Conservation (phyloP, 768 basidiomycete genomes). For the Xerocomus potaroensis region DNA sequence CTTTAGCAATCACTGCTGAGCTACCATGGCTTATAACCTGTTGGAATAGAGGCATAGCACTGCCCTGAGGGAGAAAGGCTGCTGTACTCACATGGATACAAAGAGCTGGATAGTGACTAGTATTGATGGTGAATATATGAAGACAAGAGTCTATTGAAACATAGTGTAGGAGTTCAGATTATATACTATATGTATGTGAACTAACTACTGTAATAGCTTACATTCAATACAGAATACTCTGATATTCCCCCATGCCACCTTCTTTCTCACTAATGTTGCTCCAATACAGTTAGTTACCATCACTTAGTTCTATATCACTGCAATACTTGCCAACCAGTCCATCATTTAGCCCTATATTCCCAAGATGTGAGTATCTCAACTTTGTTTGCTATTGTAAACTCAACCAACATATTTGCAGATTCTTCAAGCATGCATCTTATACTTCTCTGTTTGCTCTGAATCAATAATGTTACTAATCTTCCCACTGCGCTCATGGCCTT, state of each 20-base stretch:
- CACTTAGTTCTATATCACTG: constrained; percentile 87
- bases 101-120: no score
- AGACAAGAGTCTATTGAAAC: no score
- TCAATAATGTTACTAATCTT: constrained; percentile 21
- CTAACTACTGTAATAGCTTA: no score
- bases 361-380: constrained; percentile 58
- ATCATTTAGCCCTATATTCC: constrained; percentile 91
- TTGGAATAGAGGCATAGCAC: no score
- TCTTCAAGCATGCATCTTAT: constrained; percentile 68
- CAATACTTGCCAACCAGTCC: constrained; percentile 88
- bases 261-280: constrained; percentile 85
- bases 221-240: no score
- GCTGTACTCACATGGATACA: no score
- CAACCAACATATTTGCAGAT: constrained; percentile 39
- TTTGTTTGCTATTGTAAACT: not conserved
- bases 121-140: no score
- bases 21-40: no score
- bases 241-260: constrained; percentile 82
- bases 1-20: no score
- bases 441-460: not conserved
- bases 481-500: constrained; percentile 43
- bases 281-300: constrained; percentile 82
- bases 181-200: no score
- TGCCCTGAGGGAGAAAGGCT: no score
- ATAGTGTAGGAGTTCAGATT: no score